Evolutionary conservation across 2,329 filamentous ascomycete genomes (phyloP).

Genomic region (Epichloe scottii): DNA sequence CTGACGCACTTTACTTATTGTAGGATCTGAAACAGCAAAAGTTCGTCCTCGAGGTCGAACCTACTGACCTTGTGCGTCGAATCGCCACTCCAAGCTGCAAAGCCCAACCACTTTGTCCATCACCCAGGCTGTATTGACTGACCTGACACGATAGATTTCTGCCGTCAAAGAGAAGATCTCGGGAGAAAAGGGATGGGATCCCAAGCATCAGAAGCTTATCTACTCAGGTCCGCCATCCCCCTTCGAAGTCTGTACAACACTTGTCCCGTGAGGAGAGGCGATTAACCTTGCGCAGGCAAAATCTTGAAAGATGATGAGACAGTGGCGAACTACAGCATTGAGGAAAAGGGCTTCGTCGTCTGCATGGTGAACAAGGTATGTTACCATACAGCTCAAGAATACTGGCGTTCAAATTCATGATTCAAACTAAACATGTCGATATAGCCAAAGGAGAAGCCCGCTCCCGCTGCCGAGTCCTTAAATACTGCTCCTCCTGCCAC

Average conservation of each 20-base stretch:
- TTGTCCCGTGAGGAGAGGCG: slow-evolving; percentile 3
- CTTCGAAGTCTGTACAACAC: neutral
- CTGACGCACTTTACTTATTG: neutral
- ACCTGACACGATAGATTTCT: slow-evolving; percentile 50
- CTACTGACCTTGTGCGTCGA: slow-evolving; percentile 70
- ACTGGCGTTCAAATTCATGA: neutral
- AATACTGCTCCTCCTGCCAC: slow-evolving; percentile 47
- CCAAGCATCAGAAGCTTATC: slow-evolving; percentile 85
- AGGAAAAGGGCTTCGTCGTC: slow-evolving; percentile 98
- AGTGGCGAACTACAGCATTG: slow-evolving; percentile 92
- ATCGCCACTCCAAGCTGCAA: slow-evolving; percentile 16
- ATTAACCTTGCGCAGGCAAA: slow-evolving; percentile 57
- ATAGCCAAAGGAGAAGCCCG: slow-evolving; percentile 52
- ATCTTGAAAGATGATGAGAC: slow-evolving; percentile 97
- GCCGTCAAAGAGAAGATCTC: slow-evolving; percentile 87
- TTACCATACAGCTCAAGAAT: neutral
- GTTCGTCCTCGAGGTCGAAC: slow-evolving; percentile 91
- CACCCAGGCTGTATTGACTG: slow-evolving; percentile 8
- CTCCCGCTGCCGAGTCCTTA: slow-evolving; percentile 39
- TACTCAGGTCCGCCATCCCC: slow-evolving; percentile 64
- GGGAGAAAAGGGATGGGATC: slow-evolving; percentile 87
- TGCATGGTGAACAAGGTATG: slow-evolving; percentile 95
- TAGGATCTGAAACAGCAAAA: slow-evolving; percentile 98
- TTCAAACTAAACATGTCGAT: neutral
- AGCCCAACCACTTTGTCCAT: slow-evolving; percentile 6